Base-by-base conservation (phyloP, 768 basidiomycete genomes). In the Pulveroboletus sp. region DNA sequence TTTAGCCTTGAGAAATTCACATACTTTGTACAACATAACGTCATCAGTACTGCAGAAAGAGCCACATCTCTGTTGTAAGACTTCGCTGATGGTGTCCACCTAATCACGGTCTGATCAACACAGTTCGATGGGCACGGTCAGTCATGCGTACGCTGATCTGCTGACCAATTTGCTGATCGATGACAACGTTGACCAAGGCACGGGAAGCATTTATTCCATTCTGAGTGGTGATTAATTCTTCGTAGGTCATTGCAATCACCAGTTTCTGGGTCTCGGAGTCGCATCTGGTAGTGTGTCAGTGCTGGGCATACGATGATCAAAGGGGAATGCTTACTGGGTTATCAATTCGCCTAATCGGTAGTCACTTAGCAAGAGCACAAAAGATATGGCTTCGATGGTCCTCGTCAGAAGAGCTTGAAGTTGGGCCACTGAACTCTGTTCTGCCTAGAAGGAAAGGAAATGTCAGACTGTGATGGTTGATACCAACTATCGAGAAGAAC, bases 1-100 rank as follows among this genome's bases (percentile, higher is more conserved):
- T 24, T 6, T 29, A 32, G 39, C 42, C 43, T 40, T 17, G 12
- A 45, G 49, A 45, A 37, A 47, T 45, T 23, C 25, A 56, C 70
- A 48, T 58, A 84, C 93, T 76, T 99, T 99, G 74, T 98, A 97
- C 24, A 97, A 69, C 79, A 97, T 90, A 37, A 99, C 97, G 69
- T 99, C 97, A 62, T 97, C 97, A 2, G 94, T 87, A 57, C 94
- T 94, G 68, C 94, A 97, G 78, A 98, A 98, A 13, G 94, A 91
- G 3, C 95, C 94, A 57, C 97, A 99, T 64, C 93, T 79, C 59
- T 90, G 85, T 63, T 98, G 95, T 33, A 99, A 71, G 36, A 94
- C 84, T 60, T 97, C 94, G 64, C 92, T 95, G 66, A 99, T 90
- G 6, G 93, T 90, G 67, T 99, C 97, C 54, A 99, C 90, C 94